A percentile compares a stretch with the other conserved stretches of the same genome.
phyloP scores from a whole-genome alignment of 2,329 filamentous ascomycete genomes.

The Penicillium sp. region DNA sequence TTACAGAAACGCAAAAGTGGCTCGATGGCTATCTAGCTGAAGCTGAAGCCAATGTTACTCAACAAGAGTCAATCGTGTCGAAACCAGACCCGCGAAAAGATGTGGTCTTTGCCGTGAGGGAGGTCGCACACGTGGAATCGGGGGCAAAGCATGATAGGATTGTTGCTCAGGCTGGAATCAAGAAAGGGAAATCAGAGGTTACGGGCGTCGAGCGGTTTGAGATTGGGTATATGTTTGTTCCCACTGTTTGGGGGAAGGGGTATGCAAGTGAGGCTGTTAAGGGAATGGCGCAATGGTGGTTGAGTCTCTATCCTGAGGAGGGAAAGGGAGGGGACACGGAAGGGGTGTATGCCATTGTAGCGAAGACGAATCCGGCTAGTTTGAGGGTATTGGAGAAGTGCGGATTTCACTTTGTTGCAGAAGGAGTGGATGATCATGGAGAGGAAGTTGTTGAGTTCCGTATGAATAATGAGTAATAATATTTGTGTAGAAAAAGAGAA shows the following conservation, averaged over 20 bases:
- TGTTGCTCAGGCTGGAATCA: slow-evolving; percentile 15
- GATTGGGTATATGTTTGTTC: slow-evolving; percentile 62
- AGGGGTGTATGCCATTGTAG: slow-evolving; percentile 54
- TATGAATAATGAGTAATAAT: background rate
- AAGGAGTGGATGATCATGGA: slow-evolving; percentile 18
- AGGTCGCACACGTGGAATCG: background rate
- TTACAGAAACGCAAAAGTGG: slow-evolving; percentile 16
- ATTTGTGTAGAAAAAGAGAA: background rate
- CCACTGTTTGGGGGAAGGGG: slow-evolving; percentile 61
- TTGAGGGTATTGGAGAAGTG: slow-evolving; percentile 57
- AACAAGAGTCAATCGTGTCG: background rate
- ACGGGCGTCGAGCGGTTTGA: slow-evolving; percentile 34
- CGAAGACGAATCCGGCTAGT: slow-evolving; percentile 58
- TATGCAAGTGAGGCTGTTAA: slow-evolving; percentile 62
- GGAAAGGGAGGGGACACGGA: slow-evolving; percentile 35
- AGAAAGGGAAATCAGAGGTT: background rate
- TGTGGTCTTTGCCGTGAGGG: background rate
- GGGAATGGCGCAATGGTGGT: slow-evolving; percentile 55
- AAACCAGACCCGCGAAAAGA: background rate
- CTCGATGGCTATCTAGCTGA: background rate
- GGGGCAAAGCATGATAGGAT: slow-evolving; percentile 1
- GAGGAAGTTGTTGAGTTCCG: slow-evolving; percentile 10
- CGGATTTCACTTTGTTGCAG: slow-evolving; percentile 35
- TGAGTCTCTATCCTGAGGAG: background rate
- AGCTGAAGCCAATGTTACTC: background rate